A percentile compares a stretch with the other conserved stretches of the same genome.
Conservation (phyloP, 345 rosid species). For the Viola odorata region DNA sequence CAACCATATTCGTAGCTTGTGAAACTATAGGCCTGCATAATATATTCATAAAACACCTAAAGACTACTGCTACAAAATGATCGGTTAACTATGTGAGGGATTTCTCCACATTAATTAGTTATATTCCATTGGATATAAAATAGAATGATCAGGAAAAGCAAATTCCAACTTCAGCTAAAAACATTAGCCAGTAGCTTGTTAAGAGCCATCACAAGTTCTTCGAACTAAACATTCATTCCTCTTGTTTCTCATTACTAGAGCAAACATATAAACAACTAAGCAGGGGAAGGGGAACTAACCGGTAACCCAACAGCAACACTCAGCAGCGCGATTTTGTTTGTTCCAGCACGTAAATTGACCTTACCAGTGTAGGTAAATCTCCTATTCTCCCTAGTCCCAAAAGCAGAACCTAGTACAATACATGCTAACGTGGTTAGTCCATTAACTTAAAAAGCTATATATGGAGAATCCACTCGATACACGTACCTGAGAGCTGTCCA, state of each 20-base stretch:
- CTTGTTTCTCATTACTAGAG: background rate
- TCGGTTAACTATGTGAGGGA: background rate
- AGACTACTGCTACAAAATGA: background rate
- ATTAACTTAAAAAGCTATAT: slow-evolving; percentile 5
- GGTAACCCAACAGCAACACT: slow-evolving; percentile 97
- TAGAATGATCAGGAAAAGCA: background rate
- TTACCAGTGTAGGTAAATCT: slow-evolving; percentile 69
- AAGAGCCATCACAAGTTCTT: background rate
- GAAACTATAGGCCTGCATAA: background rate
- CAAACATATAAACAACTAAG: background rate
- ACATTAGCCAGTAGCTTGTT: background rate
- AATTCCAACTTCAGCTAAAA: background rate
- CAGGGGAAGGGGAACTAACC: slow-evolving; percentile 38
- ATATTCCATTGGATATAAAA: background rate
- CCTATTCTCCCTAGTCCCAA: slow-evolving; percentile 74
- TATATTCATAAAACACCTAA: background rate
- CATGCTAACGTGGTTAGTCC: slow-evolving; percentile 2
- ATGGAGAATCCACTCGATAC: background rate
- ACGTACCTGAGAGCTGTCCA: slow-evolving; percentile 84
- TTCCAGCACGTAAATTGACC: slow-evolving; percentile 74
- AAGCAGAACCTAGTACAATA: slow-evolving; percentile 68
- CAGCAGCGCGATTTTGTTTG: slow-evolving; percentile 82
- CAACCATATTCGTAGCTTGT: too few relatives aligned
- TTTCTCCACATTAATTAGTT: background rate
- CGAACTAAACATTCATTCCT: background rate